Conservation (phyloP, 148 eudicot species). For the Pouteria glomerata region DNA sequence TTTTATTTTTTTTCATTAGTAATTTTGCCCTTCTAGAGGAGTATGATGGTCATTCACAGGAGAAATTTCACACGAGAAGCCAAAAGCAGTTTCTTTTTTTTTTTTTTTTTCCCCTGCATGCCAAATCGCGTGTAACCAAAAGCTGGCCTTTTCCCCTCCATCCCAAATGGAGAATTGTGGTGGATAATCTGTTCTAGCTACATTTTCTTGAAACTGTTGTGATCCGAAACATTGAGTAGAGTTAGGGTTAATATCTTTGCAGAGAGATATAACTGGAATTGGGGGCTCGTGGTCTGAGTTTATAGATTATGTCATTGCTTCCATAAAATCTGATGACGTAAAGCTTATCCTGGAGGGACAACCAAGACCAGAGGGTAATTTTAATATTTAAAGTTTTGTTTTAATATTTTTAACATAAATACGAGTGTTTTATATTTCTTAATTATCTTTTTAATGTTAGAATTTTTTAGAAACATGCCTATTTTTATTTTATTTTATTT, state of each 20-base stretch:
- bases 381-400: neutral
- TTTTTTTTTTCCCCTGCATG: too few species aligned
- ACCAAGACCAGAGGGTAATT: slow-evolving; percentile 48
- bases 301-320: slow-evolving; percentile 53
- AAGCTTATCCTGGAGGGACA: slow-evolving; percentile 68
- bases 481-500: too few species aligned
- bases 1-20: too few species aligned
- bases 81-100: too few species aligned
- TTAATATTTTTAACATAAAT: neutral
- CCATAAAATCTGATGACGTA: slow-evolving; percentile 63
- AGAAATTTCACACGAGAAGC: too few species aligned
- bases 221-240: neutral
- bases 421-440: neutral
- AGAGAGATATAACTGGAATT: slow-evolving; percentile 79
- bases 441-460: neutral
- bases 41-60: too few species aligned
- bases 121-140: too few species aligned
- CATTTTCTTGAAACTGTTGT: neutral
- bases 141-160: too few species aligned
- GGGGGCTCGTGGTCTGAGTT: slow-evolving; percentile 86
- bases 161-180: too few species aligned
- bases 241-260: slow-evolving; percentile 12
- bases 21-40: too few species aligned
- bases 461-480: neutral
- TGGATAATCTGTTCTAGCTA: too few species aligned